phyloP scores from a whole-genome alignment of 768 basidiomycete species.

The Saitozyma podzolica region DNA sequence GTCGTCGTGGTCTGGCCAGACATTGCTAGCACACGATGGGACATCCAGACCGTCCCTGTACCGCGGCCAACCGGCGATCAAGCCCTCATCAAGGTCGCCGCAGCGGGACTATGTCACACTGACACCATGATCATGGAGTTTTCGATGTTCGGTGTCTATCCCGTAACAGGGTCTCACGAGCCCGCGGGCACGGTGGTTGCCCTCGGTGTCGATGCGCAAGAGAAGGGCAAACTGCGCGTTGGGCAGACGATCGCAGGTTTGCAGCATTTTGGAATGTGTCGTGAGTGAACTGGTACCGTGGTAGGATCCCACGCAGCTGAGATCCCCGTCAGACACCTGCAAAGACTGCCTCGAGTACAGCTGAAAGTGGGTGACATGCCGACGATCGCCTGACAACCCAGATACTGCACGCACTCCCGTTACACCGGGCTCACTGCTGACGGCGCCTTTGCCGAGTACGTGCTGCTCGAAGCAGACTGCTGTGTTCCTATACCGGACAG shows the following conservation, averaged over 20 bases:
- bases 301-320: background rate
- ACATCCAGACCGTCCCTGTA: slow-evolving; percentile 14
- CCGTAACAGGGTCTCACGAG: slow-evolving; percentile 23
- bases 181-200: slow-evolving; percentile 26
- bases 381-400: too few relatives aligned
- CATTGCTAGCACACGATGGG: too few relatives aligned
- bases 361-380: background rate
- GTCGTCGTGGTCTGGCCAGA: too few relatives aligned
- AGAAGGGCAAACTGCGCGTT: too few relatives aligned
- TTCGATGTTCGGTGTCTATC: slow-evolving; percentile 7
- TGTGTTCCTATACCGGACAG: slow-evolving; percentile 4
- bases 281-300: slow-evolving; percentile 3
- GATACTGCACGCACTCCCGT: slow-evolving; percentile 5
- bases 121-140: slow-evolving; percentile 15
- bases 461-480: slow-evolving; percentile 1
- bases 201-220: too few relatives aligned
- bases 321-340: background rate
- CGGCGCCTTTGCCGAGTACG: slow-evolving; percentile 12
- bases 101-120: slow-evolving; percentile 31
- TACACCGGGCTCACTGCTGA: slow-evolving; percentile 4
- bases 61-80: slow-evolving; percentile 6
- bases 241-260: slow-evolving; percentile 1
- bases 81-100: slow-evolving; percentile 21
- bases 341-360: background rate
- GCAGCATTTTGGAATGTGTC: background rate